Conservation (phyloP, 345 rosid genomes). For the Turritis glabra region DNA sequence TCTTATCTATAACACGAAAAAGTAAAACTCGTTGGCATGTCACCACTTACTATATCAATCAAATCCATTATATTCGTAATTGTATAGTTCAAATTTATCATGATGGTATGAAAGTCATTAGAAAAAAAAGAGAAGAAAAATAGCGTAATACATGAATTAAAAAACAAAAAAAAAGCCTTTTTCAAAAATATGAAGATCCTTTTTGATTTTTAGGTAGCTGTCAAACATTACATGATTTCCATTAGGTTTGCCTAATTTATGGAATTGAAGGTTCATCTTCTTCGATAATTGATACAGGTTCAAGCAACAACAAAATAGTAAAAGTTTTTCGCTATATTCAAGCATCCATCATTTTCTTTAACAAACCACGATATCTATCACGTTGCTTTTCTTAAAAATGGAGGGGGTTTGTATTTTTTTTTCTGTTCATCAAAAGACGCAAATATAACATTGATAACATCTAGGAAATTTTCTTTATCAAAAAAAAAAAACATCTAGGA, state of each 20-base stretch:
- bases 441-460: slow-evolving; percentile 1
- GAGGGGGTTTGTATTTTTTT: neutral
- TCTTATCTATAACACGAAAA: too few relatives aligned
- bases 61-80: too few relatives aligned
- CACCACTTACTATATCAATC: too few relatives aligned
- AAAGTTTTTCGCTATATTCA: slow-evolving; percentile 16
- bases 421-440: slow-evolving; percentile 26
- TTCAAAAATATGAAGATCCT: neutral
- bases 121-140: too few relatives aligned
- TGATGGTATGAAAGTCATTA: too few relatives aligned
- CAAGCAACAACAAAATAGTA: slow-evolving; percentile 5
- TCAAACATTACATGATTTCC: slow-evolving; percentile 30
- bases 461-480: neutral
- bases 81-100: too few relatives aligned
- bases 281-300: slow-evolving; percentile 22
- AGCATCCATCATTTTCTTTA: slow-evolving; percentile 34
- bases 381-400: neutral
- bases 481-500: neutral
- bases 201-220: slow-evolving; percentile 26
- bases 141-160: too few relatives aligned
- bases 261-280: slow-evolving; percentile 20
- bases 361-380: slow-evolving; percentile 27
- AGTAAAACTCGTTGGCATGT: too few relatives aligned
- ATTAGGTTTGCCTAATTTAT: slow-evolving; percentile 36
- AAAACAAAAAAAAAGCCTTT: too few relatives aligned